Conservation (phyloP, 768 basidiomycete species). For the Boletus patriciae region DNA sequence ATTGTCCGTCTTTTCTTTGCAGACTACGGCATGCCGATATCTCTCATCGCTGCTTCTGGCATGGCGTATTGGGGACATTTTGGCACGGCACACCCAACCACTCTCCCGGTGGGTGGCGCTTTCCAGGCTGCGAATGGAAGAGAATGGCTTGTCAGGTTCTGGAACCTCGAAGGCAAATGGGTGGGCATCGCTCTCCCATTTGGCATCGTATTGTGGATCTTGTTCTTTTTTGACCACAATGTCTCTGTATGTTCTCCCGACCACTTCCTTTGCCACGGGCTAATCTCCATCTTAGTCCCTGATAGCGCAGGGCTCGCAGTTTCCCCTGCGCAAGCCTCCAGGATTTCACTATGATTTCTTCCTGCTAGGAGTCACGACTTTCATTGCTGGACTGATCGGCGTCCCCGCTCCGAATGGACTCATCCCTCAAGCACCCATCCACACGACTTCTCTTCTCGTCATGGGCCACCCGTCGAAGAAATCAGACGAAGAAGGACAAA, state of each 20-base stretch:
- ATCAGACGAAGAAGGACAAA: constrained; percentile 39
- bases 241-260: constrained; percentile 59
- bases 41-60: constrained; percentile 70
- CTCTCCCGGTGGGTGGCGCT: constrained; percentile 65
- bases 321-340: constrained; percentile 87
- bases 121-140: constrained; percentile 73
- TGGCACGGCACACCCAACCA: constrained; percentile 55
- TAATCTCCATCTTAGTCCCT: constrained; percentile 55
- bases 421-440: constrained; percentile 90
- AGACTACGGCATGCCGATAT: constrained; percentile 91
- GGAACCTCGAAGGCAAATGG: constrained; percentile 87
- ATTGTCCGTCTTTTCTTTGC: constrained; percentile 73
- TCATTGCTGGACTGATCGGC: constrained; percentile 84
- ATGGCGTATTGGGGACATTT: constrained; percentile 89
- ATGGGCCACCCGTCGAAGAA: constrained; percentile 49
- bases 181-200: constrained; percentile 88
- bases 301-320: constrained; percentile 88
- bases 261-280: background rate
- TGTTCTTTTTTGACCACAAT: constrained; percentile 96
- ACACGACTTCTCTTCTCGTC: constrained; percentile 78
- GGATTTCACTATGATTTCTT: constrained; percentile 90
- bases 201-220: constrained; percentile 81
- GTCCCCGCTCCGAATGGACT: constrained; percentile 85
- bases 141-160: constrained; percentile 84
- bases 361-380: constrained; percentile 85